These are phyloP conservation scores for Sporisorium scitamineum DNA, from an alignment of 1,284 basidiomycete species.

Conservation along the genomic window DNA sequence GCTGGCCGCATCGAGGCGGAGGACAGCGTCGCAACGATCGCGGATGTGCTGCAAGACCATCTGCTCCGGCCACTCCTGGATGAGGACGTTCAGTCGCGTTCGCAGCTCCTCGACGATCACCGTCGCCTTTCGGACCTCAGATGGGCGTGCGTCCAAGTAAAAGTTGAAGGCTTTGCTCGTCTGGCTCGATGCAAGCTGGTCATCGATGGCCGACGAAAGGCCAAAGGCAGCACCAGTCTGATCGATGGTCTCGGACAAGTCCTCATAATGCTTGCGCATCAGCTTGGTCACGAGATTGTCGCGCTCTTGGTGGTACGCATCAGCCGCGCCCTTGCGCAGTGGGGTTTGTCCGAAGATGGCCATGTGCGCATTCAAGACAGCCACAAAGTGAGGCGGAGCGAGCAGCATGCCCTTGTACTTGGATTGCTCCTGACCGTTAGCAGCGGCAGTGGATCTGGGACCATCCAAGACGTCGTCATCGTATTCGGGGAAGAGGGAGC, in stretches of 20 bases:
- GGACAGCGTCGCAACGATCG: slow-evolving; percentile 79
- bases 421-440: slow-evolving; percentile 13
- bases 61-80: slow-evolving; percentile 93
- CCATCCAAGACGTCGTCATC: slow-evolving; percentile 74
- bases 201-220: slow-evolving; percentile 41
- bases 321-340: slow-evolving; percentile 1
- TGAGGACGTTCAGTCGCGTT: slow-evolving; percentile 71
- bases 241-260: slow-evolving; percentile 51
- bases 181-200: slow-evolving; percentile 21
- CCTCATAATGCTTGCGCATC: slow-evolving; percentile 38
- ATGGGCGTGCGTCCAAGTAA: slow-evolving; percentile 59
- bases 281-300: slow-evolving; percentile 36
- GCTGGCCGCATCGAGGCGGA: slow-evolving; percentile 77
- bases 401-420: slow-evolving; percentile 30
- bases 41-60: slow-evolving; percentile 90
- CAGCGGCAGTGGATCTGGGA: not conserved
- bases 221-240: slow-evolving; percentile 54
- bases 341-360: slow-evolving; percentile 40
- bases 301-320: slow-evolving; percentile 26
- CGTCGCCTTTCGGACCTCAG: slow-evolving; percentile 52
- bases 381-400: slow-evolving; percentile 22
- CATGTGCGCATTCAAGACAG: slow-evolving; percentile 52
- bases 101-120: slow-evolving; percentile 53
- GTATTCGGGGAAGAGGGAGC: slow-evolving; percentile 84
- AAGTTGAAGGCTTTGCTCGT: slow-evolving; percentile 56